Evolutionary conservation across 129 eudicot species (phyloP).

Genomic region (Saposhnikovia divaricata): DNA sequence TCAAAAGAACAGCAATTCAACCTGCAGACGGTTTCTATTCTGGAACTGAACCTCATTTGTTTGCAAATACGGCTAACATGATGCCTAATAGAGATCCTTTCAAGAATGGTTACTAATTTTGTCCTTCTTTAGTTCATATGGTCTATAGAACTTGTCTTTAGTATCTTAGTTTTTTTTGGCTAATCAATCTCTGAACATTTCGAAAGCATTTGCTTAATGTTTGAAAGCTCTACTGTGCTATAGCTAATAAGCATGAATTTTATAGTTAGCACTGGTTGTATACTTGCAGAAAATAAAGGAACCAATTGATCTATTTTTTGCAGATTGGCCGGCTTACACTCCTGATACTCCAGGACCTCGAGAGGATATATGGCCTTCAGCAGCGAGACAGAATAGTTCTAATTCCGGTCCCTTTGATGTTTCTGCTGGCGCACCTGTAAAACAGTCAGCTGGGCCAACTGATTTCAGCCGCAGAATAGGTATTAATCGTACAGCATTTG

Average conservation of each 20-base stretch:
- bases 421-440: conserved; percentile 54
- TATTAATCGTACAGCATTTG: conserved; percentile 40
- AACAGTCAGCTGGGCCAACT: conserved; percentile 44
- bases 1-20: conserved; percentile 77
- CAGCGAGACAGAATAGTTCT: conserved; percentile 66
- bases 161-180: background rate
- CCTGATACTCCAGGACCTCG: conserved; percentile 99
- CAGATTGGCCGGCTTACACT: conserved; percentile 89
- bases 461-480: conserved; percentile 64
- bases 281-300: conserved; percentile 50
- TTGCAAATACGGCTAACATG: conserved; percentile 66
- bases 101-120: conserved; percentile 58
- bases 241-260: conserved; percentile 4
- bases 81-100: conserved; percentile 63
- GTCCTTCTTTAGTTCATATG: conserved; percentile 17
- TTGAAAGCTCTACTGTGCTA: background rate
- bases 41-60: conserved; percentile 66
- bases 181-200: background rate
- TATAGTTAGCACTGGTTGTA: conserved; percentile 13
- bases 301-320: conserved; percentile 69
- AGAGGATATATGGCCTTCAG: conserved; percentile 76
- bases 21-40: conserved; percentile 66
- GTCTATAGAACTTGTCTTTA: background rate
- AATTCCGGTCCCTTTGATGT: conserved; percentile 68
- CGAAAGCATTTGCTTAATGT: background rate